Evolutionary conservation across 1,284 basidiomycete genomes (phyloP), one percentile per base, ranked within the genome.

Genomic region (Ustilago tritici): DNA sequence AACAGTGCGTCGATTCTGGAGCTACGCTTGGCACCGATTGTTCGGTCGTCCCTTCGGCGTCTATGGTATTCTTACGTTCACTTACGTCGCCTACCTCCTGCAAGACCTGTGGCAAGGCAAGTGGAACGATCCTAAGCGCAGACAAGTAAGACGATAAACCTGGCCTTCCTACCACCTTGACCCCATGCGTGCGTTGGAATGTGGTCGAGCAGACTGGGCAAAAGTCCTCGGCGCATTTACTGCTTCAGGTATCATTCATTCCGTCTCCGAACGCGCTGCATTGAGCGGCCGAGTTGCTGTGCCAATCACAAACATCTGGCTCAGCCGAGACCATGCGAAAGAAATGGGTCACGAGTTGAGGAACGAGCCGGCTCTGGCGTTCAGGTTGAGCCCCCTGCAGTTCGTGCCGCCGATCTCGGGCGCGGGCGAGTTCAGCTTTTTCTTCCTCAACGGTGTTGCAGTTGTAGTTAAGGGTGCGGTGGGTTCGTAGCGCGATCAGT

Each of bases 391-490:
- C 56, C 65, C 69, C 2, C 52, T 67, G 36, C 65, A 73, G n/a
- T 59, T 80, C 4, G 75, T 78, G 1, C 78, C 76, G 10, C 78
- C 76, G 5, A 49, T 80, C 34, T 69, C 65, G 41, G 78, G 78
- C 14, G 68, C 64, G 6, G 78, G 78, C 58, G 78, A 80, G 68
- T 75, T 78, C 36, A 72, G 70, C 57, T 80, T 80, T 36, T 80
- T 78, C 65, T 63, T 80, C 32, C 61, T 80, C 50, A 80, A 80
- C 61, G 78, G 78, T 11, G 50, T 80, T 5, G 78, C 78, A n/a
- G 78, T 80, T 3, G 57, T 78, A n/a, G 3, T 80, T 5, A 76
- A 80, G 31, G 76, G 75, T 2, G 70, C 61, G 78, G 0, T 80
- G 76, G 78, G 75, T 80, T 34, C 59, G 71, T 14, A 78, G 76